A percentile compares a stretch with the other conserved stretches of the same genome.
Conservation (phyloP, 345 rosid species). For the Pugionium cornutum region DNA sequence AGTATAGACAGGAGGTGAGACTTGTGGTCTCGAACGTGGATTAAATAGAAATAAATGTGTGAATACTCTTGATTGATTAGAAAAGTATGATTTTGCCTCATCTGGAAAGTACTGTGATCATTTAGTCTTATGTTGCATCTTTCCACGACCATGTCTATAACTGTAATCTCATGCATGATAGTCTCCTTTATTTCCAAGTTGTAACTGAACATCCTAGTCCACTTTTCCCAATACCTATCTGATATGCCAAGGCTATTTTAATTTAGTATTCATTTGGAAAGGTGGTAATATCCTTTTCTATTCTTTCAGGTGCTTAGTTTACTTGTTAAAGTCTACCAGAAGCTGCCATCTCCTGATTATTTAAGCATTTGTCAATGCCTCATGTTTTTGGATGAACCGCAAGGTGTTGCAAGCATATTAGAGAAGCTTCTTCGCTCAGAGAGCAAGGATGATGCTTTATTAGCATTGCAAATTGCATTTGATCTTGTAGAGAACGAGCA, state of each 20-base stretch:
- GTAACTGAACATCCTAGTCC: constrained; percentile 11
- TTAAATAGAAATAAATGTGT: neutral
- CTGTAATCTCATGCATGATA: constrained; percentile 2
- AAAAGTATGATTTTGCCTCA: constrained; percentile 5
- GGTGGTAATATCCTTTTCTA: constrained; percentile 25
- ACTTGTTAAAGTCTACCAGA: constrained; percentile 84
- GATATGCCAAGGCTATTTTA: neutral
- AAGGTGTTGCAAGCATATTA: constrained; percentile 76
- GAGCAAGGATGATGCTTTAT: constrained; percentile 80
- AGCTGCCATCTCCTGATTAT: constrained; percentile 91
- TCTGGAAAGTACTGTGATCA: constrained; percentile 17
- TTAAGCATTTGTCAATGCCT: constrained; percentile 96
- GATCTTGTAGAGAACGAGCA: constrained; percentile 98
- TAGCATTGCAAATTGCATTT: constrained; percentile 92
- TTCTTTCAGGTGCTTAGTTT: constrained; percentile 80
- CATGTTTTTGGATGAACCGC: constrained; percentile 95
- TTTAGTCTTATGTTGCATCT: constrained; percentile 12
- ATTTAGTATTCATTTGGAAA: constrained; percentile 16
- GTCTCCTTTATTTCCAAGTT: constrained; percentile 1
- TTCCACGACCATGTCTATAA: neutral
- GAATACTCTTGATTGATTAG: constrained; percentile 8
- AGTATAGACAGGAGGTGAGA: constrained; percentile 86
- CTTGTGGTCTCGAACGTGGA: neutral
- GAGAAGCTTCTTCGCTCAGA: constrained; percentile 91
- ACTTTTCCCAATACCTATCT: neutral